phyloP scores from a whole-genome alignment of 352 stramenopile genomes.

The Thalassiosira exigua region DNA sequence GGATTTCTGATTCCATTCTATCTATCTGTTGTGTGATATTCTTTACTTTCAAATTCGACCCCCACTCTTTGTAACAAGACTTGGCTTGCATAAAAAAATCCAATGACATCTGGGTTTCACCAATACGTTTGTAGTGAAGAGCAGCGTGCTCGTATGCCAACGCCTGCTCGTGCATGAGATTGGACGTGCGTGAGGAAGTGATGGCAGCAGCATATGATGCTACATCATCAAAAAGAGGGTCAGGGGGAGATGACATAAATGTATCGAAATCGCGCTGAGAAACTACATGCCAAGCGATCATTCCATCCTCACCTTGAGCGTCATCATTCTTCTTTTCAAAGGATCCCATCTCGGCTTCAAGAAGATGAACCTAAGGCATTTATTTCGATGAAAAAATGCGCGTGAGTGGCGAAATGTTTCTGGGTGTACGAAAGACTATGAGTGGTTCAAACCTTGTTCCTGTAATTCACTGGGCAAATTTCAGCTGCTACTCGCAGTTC shows the following conservation, averaged over 20 bases:
- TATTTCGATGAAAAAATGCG: too few relatives aligned
- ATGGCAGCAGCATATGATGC: slow-evolving; percentile 23
- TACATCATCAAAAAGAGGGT: too few relatives aligned
- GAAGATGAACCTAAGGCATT: background rate
- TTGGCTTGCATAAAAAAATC: slow-evolving; percentile 26
- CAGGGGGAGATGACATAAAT: too few relatives aligned
- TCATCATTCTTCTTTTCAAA: slow-evolving; percentile 3
- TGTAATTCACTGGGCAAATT: slow-evolving; percentile 9
- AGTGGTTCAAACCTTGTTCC: slow-evolving; percentile 23
- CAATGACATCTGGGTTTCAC: slow-evolving; percentile 7
- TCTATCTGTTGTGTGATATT: slow-evolving; percentile 25
- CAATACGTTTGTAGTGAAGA: slow-evolving; percentile 18
- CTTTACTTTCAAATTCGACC: slow-evolving; percentile 8
- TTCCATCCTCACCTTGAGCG: too few relatives aligned
- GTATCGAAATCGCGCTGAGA: too few relatives aligned
- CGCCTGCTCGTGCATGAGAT: slow-evolving; percentile 26
- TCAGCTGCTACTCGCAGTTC: slow-evolving; percentile 3
- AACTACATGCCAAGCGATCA: too few relatives aligned
- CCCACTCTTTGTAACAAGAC: slow-evolving; percentile 24
- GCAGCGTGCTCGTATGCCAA: slow-evolving; percentile 31
- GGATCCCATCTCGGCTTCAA: background rate
- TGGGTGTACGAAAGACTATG: too few relatives aligned
- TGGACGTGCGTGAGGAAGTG: slow-evolving; percentile 12
- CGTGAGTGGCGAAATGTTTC: too few relatives aligned
- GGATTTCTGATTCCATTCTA: background rate